Evolutionary conservation across 345 rosid genomes (phyloP).

Genomic region (Salix udensis): DNA sequence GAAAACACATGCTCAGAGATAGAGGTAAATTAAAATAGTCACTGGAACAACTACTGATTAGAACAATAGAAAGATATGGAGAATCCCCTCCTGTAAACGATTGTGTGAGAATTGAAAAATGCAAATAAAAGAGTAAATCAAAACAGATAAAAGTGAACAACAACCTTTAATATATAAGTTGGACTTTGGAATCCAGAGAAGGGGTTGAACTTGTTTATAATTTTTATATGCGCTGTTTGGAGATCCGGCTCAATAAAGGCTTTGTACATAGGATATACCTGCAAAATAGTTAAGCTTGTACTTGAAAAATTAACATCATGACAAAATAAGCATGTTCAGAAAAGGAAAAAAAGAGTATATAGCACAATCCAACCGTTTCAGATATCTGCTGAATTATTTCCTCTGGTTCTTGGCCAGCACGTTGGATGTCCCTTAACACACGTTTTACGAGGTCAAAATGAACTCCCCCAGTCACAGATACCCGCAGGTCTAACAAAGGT

Average conservation of each 20-base stretch:
- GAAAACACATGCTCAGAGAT: conserved; percentile 27
- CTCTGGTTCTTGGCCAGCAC: conserved; percentile 97
- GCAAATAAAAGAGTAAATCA: not conserved
- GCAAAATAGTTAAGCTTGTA: conserved; percentile 25
- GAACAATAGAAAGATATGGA: not conserved
- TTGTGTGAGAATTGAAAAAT: not conserved
- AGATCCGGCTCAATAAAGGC: conserved; percentile 99
- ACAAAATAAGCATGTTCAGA: not conserved
- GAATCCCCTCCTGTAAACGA: not conserved
- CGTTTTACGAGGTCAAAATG: conserved; percentile 99
- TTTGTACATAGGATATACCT: conserved; percentile 99
- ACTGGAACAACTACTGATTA: not conserved
- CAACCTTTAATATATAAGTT: conserved; percentile 93
- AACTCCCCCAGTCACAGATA: conserved; percentile 94
- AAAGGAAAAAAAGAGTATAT: not conserved
- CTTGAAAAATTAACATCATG: conserved; percentile 6
- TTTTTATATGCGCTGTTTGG: conserved; percentile 89
- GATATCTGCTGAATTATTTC: conserved; percentile 98
- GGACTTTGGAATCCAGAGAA: conserved; percentile 96
- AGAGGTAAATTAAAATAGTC: conserved; percentile 15
- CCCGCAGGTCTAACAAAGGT: conserved; percentile 79
- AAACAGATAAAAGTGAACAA: not conserved
- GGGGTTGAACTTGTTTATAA: conserved; percentile 91
- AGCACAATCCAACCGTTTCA: conserved; percentile 62
- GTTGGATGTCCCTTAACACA: conserved; percentile 93